Evolutionary conservation across 225 moss, liverwort and hornwort species (phyloP).

Genomic region (Polytrichum formosum): DNA sequence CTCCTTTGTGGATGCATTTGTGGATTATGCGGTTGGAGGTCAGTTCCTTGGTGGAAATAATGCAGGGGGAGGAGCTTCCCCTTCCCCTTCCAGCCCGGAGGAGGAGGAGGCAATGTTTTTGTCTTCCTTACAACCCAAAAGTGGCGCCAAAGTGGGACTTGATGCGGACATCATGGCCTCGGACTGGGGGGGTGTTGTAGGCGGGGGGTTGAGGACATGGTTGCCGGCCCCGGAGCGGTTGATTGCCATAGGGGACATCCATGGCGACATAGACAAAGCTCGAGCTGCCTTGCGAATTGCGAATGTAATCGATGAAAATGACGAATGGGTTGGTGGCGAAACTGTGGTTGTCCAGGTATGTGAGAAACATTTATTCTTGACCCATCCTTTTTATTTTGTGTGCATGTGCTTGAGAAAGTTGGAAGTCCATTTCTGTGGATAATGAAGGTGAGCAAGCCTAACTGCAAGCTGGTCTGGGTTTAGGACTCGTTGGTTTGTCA

Average conservation of each 20-base stretch:
- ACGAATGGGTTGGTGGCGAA: slow-evolving; percentile 73
- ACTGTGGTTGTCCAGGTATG: slow-evolving; percentile 85
- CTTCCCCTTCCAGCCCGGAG: background rate
- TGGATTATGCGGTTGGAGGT: slow-evolving; percentile 80
- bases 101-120: background rate
- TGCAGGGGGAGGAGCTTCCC: slow-evolving; percentile 2
- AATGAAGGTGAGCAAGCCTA: too few species aligned
- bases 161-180: slow-evolving; percentile 2
- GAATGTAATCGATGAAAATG: slow-evolving; percentile 66
- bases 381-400: background rate
- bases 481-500: too few species aligned
- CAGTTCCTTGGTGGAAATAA: slow-evolving; percentile 46
- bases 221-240: slow-evolving; percentile 68
- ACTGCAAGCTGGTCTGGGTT: too few species aligned
- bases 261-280: slow-evolving; percentile 80
- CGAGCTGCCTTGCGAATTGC: slow-evolving; percentile 71
- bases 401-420: too few species aligned
- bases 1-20: slow-evolving; percentile 81
- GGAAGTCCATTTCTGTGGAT: too few species aligned
- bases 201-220: slow-evolving; percentile 31
- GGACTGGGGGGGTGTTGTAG: background rate
- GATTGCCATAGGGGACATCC: slow-evolving; percentile 81
- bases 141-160: background rate
- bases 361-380: background rate
- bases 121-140: background rate